Evolutionary conservation across 1,284 basidiomycete genomes (phyloP), one percentile per base, ranked within the genome.

Genomic region (Hypsizygus ulmarius): DNA sequence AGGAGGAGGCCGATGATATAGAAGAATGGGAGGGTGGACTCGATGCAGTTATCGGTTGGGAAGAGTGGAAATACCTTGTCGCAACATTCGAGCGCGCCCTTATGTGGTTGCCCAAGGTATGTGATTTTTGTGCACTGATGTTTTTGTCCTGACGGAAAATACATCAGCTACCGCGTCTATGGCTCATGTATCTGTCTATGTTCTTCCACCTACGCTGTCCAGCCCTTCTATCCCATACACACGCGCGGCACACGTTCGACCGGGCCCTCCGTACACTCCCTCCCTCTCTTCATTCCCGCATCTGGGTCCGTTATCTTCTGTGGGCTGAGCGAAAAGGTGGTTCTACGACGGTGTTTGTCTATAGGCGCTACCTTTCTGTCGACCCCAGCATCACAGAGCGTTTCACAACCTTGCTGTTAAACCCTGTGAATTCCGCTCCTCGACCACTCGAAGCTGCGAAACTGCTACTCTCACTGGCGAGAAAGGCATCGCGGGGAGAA

Each of bases 391-490:
- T 96, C 51, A 96, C 93, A 2, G 90, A 95, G 63, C 81, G 85
- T 47, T 97, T 93, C 65, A 86, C 91, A 19, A 70, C 79, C 38
- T 72, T 92, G 43, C 78, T 96, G 1, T 81, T 97, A 39, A 75
- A 84, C 25, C 77, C 84, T 1, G 70, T 73, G 46, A 81, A 81
- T 54, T 75, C 80, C 14, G 64, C 76, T 12, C 87, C 90, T n/a
- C 81, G 91, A 34, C 90, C 95, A 0, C 78, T 98, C 7, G 93
- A 97, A 63, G 95, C 97, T 0, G 92, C 93, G 5, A 99, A 99
- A 64, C 75, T 96, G 12, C 74, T 97, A 6, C 74, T 99, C 12
- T 79, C 81, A 1, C 71, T 99, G 32, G 92, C 93, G 7, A 78
- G 93, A 42, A 87, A 88, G 61, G 92, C 96, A 1, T 78, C 84